Evolutionary conservation across 768 basidiomycete genomes (phyloP).

Genomic region (Chlorophyllum brunneum): DNA sequence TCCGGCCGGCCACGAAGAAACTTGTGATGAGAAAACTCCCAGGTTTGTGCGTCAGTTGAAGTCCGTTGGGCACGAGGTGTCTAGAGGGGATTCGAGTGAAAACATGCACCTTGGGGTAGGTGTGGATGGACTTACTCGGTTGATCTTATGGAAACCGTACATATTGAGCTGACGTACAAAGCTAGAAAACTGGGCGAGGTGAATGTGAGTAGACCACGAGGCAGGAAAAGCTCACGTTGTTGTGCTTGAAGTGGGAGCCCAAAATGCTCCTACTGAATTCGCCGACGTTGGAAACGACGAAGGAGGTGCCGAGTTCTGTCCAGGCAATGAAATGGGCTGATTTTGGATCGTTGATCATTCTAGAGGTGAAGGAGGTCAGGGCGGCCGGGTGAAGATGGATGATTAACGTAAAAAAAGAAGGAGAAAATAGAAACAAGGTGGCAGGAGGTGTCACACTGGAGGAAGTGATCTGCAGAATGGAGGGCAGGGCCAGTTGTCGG

Average conservation of each 20-base stretch:
- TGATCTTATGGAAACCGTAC: constrained; percentile 96
- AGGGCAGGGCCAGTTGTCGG: constrained; percentile 6
- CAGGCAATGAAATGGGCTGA: constrained; percentile 77
- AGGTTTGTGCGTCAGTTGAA: constrained; percentile 75
- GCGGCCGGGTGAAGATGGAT: constrained; percentile 2
- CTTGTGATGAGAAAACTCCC: constrained; percentile 88
- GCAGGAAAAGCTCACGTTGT: constrained; percentile 54
- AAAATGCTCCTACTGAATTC: constrained; percentile 84
- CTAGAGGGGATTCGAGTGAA: constrained; percentile 27
- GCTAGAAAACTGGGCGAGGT: constrained; percentile 68
- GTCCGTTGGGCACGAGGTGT: constrained; percentile 83
- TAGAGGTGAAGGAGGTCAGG: constrained; percentile 24
- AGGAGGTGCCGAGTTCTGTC: constrained; percentile 80
- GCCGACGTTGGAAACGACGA: constrained; percentile 82
- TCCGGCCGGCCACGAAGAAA: constrained; percentile 80
- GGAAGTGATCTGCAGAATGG: constrained; percentile 1
- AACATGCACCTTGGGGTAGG: neutral
- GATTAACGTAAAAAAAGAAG: constrained; percentile 12
- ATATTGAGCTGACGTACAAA: constrained; percentile 95
- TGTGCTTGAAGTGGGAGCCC: constrained; percentile 87
- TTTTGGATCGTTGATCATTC: constrained; percentile 85
- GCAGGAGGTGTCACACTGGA: neutral
- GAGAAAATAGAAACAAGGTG: constrained; percentile 5
- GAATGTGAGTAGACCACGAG: constrained; percentile 7
- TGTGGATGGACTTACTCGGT: constrained; percentile 51